Base-by-base conservation (phyloP, 192 early-diverging fungal species). In the Rhizoclosmatium globosum region DNA sequence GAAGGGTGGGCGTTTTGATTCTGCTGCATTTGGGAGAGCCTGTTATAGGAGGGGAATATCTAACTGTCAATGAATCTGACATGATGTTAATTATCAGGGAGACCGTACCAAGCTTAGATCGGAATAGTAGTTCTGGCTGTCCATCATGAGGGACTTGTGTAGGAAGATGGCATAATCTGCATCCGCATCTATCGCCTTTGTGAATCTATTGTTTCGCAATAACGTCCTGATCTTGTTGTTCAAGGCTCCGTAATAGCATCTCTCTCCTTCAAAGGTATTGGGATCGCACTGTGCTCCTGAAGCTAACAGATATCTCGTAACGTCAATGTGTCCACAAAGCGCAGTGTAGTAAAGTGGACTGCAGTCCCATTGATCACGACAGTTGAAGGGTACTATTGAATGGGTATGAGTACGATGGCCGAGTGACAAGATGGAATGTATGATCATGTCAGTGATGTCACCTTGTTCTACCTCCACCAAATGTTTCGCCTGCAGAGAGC, bases 191-290 rank as follows among this genome's bases (percentile, higher is more conserved):
- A 85, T 73, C 47, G 87, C 86, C 74, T 89, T 89, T n/a, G 75
- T 78, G n/a, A 85, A 77, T 53, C 82, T 81, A 56, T 87, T 78
- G 23, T 75, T 78, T 6, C 79, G 67, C 15, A 89, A 68, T 15
- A 87, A 76, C 2, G 50, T 57, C 31, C 86, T 64, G 56, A 89
- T 89, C 44, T 89, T 64, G 17, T 78, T 68, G 38, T 84, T 89
- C 3, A 89, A 60, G 43, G 88, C 86, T 75, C 72, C 89, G 79
- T 85, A 80, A 19, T 74, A 73, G 61, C 71, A 74, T 3, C 77
- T 73, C 56, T 83, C 81, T 44, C 89, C 89, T 80, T 89, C 84
- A 72, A 89, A 90, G 2, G 86, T 89, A 47, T 80, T 79, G 45
- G 83, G 81, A 45, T 89, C 87, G 79, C 85, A 89, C 19, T 79